Conservation (phyloP, 1,284 basidiomycete species). For the Trichosporon asahii region DNA sequence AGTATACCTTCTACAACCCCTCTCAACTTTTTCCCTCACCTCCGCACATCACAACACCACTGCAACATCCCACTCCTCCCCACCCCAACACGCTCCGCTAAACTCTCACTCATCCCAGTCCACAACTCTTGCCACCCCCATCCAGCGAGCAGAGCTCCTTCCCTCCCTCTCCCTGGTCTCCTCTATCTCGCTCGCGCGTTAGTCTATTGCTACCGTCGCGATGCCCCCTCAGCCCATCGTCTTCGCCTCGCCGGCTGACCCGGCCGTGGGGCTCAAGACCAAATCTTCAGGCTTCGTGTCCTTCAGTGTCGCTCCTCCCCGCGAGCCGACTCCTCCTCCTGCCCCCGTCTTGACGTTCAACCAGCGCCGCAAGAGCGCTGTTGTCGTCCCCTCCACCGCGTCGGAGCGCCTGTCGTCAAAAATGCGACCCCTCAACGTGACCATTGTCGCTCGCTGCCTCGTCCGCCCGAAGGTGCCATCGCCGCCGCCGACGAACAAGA, state of each 20-base stretch:
- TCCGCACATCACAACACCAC: slow-evolving; percentile 3
- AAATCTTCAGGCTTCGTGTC: slow-evolving; percentile 9
- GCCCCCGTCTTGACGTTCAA: slow-evolving; percentile 16
- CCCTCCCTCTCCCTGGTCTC: neutral
- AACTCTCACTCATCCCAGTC: neutral
- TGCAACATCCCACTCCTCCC: neutral
- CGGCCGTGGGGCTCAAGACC: neutral
- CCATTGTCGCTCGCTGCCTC: slow-evolving; percentile 37
- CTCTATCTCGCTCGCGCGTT: neutral
- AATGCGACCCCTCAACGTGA: slow-evolving; percentile 31
- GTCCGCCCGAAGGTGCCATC: slow-evolving; percentile 20
- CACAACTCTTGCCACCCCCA: slow-evolving; percentile 2
- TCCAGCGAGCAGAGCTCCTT: neutral
- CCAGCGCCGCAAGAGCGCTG: slow-evolving; percentile 18
- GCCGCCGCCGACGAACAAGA: slow-evolving; percentile 13
- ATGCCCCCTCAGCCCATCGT: slow-evolving; percentile 9
- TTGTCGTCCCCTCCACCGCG: slow-evolving; percentile 11
- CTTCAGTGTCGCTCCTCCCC: slow-evolving; percentile 6
- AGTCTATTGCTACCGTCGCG: neutral
- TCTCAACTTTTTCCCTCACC: neutral
- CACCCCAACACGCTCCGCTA: neutral
- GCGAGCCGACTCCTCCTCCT: slow-evolving; percentile 21
- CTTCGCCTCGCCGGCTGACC: neutral
- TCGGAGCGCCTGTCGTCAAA: slow-evolving; percentile 20
- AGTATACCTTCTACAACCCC: neutral